These are phyloP conservation scores for Lepiota brunneoincarnata DNA, from an alignment of 768 basidiomycete species.

Conservation along the genomic window DNA sequence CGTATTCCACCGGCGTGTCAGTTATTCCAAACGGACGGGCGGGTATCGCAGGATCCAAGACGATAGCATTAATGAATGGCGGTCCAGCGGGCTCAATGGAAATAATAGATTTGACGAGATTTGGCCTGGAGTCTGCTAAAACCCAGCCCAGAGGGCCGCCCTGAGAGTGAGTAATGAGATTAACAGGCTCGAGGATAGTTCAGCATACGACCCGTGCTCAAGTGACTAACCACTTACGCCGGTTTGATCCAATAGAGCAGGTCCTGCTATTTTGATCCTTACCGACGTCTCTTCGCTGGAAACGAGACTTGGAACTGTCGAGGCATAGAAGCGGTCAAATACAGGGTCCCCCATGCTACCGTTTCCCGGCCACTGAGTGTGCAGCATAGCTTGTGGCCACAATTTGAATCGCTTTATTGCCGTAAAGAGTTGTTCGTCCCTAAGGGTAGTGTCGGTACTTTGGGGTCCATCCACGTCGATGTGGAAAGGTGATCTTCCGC, in stretches of 20 bases:
- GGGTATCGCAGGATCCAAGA: slow-evolving; percentile 29
- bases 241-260: slow-evolving; percentile 41
- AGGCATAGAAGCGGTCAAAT: slow-evolving; percentile 46
- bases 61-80: slow-evolving; percentile 40
- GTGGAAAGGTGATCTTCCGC: slow-evolving; percentile 46
- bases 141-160: slow-evolving; percentile 48
- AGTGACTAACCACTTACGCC: slow-evolving; percentile 33
- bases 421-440: slow-evolving; percentile 40
- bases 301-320: slow-evolving; percentile 36
- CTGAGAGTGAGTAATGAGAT: slow-evolving; percentile 52
- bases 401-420: slow-evolving; percentile 36
- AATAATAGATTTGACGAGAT: slow-evolving; percentile 42
- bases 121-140: slow-evolving; percentile 43
- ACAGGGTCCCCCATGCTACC: slow-evolving; percentile 41
- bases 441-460: slow-evolving; percentile 23
- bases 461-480: slow-evolving; percentile 34
- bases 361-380: slow-evolving; percentile 53
- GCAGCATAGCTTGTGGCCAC: slow-evolving; percentile 45
- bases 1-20: slow-evolving; percentile 41
- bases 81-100: slow-evolving; percentile 50
- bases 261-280: slow-evolving; percentile 38
- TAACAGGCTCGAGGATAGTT: slow-evolving; percentile 32
- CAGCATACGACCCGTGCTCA: not conserved
- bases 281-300: slow-evolving; percentile 33
- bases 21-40: slow-evolving; percentile 46